Evolutionary conservation across 352 stramenopile genomes (phyloP).

Genomic region (Globisporangium takayamanum): DNA sequence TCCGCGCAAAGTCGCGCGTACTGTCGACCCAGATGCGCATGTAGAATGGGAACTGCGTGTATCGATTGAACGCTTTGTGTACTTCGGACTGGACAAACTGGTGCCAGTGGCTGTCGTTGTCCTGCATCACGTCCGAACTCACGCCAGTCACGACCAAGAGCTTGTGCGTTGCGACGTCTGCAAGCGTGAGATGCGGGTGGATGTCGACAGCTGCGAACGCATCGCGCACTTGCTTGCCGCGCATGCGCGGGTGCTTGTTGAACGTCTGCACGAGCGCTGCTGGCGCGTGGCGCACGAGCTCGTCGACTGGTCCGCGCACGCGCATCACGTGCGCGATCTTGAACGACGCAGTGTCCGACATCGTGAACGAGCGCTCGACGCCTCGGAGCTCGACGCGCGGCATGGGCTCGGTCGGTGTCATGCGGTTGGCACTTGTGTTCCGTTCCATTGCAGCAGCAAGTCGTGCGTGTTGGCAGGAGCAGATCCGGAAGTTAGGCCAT

Average conservation of each 20-base stretch:
- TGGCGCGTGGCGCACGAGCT: not conserved
- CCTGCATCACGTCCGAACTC: not conserved
- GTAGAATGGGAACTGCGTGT: no score
- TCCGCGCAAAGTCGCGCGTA: no score
- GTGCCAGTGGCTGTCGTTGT: no score
- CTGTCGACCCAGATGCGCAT: no score
- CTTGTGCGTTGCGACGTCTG: constrained; percentile 13
- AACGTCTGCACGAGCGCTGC: not conserved
- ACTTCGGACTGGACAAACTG: no score
- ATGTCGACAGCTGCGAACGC: constrained; percentile 31
- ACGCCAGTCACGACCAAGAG: no score
- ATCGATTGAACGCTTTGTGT: no score
- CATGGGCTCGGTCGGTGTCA: no score
- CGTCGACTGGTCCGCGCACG: not conserved
- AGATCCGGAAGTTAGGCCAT: no score
- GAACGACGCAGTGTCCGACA: not conserved
- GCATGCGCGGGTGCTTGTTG: constrained; percentile 15
- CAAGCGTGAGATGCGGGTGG: constrained; percentile 25
- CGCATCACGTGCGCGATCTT: not conserved
- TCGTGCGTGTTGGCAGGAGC: no score
- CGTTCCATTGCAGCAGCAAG: no score
- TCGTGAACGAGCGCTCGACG: not conserved
- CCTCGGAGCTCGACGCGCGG: not conserved
- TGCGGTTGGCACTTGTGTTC: no score
- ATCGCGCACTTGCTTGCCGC: constrained; percentile 24